A percentile compares a stretch with the other conserved stretches of the same genome.
Evolutionary conservation across 495 filamentous ascomycete species (phyloP).

Genomic region (Xylaria longipes): DNA sequence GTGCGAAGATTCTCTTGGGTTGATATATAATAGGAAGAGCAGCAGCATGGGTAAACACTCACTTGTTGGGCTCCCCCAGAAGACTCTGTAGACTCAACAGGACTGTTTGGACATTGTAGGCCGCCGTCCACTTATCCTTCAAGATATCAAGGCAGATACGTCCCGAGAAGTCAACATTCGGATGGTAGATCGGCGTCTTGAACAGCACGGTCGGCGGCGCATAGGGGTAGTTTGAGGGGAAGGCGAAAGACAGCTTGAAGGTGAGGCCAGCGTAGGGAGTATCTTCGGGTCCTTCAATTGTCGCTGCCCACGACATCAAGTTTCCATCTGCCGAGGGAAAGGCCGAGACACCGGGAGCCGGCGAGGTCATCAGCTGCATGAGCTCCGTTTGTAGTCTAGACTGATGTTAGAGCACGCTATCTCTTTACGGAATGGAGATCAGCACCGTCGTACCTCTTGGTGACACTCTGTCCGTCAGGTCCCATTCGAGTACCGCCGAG

Average conservation of each 20-base stretch:
- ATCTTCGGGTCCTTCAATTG: conserved; percentile 87
- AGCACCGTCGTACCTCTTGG: conserved; percentile 67
- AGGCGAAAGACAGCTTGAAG: conserved; percentile 92
- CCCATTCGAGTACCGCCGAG: conserved; percentile 62
- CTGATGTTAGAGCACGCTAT: neutral
- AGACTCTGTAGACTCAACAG: conserved; percentile 93
- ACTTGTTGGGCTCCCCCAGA: conserved; percentile 98
- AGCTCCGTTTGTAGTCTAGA: conserved; percentile 90
- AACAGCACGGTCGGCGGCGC: conserved; percentile 90
- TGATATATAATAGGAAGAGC: neutral
- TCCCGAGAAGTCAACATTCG: conserved; percentile 91
- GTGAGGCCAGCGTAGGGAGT: conserved; percentile 89
- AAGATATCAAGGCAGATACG: conserved; percentile 96
- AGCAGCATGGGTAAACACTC: conserved; percentile 39
- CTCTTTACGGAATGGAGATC: neutral
- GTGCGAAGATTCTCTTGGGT: neutral
- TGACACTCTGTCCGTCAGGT: conserved; percentile 74
- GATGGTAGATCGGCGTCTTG: conserved; percentile 93
- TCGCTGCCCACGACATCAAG: conserved; percentile 89
- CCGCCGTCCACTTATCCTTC: conserved; percentile 95
- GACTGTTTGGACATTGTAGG: conserved; percentile 93
- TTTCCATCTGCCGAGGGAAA: conserved; percentile 92
- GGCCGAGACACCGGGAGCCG: conserved; percentile 91
- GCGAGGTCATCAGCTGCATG: conserved; percentile 96
- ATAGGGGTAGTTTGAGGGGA: conserved; percentile 93